Evolutionary conservation across 108 stramenopile genomes (phyloP), one percentile per base, ranked within the genome.

Genomic region (Cyclostephanos tholiformis): DNA sequence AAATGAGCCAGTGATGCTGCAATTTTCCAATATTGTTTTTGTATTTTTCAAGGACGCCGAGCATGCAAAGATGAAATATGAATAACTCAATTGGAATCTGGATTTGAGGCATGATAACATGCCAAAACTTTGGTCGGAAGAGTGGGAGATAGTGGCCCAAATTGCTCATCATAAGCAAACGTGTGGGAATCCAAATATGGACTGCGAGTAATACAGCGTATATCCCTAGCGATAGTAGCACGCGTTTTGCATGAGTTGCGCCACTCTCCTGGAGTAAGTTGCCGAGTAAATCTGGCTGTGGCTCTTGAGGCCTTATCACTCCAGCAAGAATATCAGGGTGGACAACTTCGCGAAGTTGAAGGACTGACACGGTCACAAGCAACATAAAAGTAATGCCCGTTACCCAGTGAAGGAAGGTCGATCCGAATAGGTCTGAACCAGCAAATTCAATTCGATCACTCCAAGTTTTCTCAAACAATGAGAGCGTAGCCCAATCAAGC

Each of bases 301-400:
- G 97, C 78, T 99, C 98, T 86, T 99, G 98, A 13, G 98, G 98
- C n/a, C 97, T 75, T 36, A 99, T 95, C 43, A 91, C 60, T 25
- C 77, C 48, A 9, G 94, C 96, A 25, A 98, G 86, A 27, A 96
- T 53, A 58, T 92, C 95, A 43, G 98, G 97, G 76, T 99, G 98
- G 14, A 86, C 74, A 25, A 97, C 97, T 72, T 97, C 97, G 26
- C 97, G 82, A 19, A 98, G 84, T 71, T 97, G 94, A 36, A 96
- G 69, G 27, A 98, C 89, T 12, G 93, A 95, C 14, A 98, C 96
- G 10, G 98, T 99, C 26, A 97, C 95, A 8, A 95, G 80, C 22
- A 99, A 84, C 98, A 99, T 99, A 74, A 98, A 99, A 13, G 97
- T 95, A 63, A 99, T 99, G 32, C 98, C 98, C 61, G 85, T 67